Base-by-base conservation (phyloP, 352 stramenopile species). In the Pythium sukuiense region DNA sequence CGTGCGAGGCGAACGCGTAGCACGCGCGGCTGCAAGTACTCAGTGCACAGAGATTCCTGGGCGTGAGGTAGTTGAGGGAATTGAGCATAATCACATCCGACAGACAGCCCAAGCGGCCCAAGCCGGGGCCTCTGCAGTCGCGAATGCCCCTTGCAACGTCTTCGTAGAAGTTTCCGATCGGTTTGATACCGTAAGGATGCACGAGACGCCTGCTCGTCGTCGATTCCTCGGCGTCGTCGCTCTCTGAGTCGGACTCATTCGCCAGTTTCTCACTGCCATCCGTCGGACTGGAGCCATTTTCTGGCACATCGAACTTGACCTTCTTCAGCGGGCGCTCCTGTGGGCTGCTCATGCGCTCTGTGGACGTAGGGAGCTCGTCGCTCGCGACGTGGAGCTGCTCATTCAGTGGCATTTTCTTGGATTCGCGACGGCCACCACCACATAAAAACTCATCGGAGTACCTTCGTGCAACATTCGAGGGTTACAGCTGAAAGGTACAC, bases 131-230 rank as follows among this genome's bases (percentile, higher is more conserved):
- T 12, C 89, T 87, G 55, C 83, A 91, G 63, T 91, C 80, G 43
- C 63, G 54, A 13, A 92, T 71, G n/a, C 82, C 87, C 32, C 83
- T 82, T 30, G 76, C 63, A 11, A 71, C 66, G 60, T 94, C 86
- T 46, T 84, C 84, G 39, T 82, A 92, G 71, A 75, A 88, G 49
- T 96, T 96, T 58, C 89, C 89, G 61, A 90, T 76, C 1, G 88
- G 88, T 54, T 95, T 90, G 39, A 96, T 77, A 50, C 88, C 88
- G 52, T 86, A 88, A 26, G 89, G 88, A 61, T 96, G 89, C 55
- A 66, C 60, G 46, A 92, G 65, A 24, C 74, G 70, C 35, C 50
- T 24, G n/a, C 62, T 55, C 0, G 13, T 52, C 5, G 55, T 30
- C 14, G 46, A 9, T 26, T 32, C 24, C 55, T 8, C 7, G n/a